Base-by-base conservation (phyloP, 1,284 basidiomycete genomes). In the Phellinidium pouzarii region DNA sequence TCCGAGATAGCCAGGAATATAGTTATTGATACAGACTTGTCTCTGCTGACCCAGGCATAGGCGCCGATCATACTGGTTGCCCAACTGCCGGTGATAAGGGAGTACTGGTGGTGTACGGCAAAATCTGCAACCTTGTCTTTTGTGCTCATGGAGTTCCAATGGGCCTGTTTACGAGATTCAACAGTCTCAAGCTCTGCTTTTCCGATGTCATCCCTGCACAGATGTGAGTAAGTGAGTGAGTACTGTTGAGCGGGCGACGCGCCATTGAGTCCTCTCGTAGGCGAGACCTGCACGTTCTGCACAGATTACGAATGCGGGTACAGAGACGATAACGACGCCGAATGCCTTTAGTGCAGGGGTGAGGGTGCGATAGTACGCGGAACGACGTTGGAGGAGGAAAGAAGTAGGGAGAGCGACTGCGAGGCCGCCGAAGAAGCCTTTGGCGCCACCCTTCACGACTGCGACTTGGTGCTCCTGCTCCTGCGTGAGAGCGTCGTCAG, bases 251-350 rank as follows among this genome's bases (percentile, higher is more conserved):
- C 9, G 6, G 43, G 23, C 2, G 29, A 69, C 79, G 45, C 53
- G 83, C 87, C 90, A 91, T 66, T 82, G 80, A 3, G 71, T 70
- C 60, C 73, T 71, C 56, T 91, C 87, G 64, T 80, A 93, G 42
- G 82, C 77, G 48, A 88, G 74, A 44, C 84, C 83, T 8, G 84
- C 83, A 42, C 84, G 82, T 67, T 96, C 93, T 12, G 87, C 91
- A 52, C 78, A 76, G 58, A 94, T 84, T 41, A 83, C 78, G 49
- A 89, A 75, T 27, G 78, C 66, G 0, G 90, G 91, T 6, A 89
- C 79, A 50, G 81, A 73, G 57, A 88, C 60, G 52, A 86, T 72
- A 55, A 87, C 74, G 34, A 81, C 75, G 37, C 86, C 84, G 37
- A 94, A 76, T 0, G 83, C 71, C 66, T 93, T 94, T 58, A 93